Base-by-base conservation (phyloP, 768 basidiomycete genomes). In the Chalciporus pseudorubinellus region DNA sequence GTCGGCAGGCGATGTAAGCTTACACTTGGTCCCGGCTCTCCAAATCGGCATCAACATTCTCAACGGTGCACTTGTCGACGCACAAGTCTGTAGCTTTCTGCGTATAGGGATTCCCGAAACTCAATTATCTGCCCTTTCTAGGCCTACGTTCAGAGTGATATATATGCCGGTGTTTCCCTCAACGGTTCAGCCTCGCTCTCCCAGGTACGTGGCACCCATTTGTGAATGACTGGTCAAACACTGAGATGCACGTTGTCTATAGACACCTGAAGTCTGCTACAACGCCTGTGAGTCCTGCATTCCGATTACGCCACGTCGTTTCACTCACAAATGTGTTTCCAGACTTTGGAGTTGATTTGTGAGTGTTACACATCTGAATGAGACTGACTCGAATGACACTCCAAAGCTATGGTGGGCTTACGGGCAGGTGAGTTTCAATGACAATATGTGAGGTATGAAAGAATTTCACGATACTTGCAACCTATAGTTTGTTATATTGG, bases 11-110 rank as follows among this genome's bases (percentile, higher is more conserved):
- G 56, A 60, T 43, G 22, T 66, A 1, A 57, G 51, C 18, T 46
- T 61, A 12, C 65, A 63, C 46, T 45, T 63, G 18, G 58, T 63
- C 3, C 65, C 65, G 7, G 40, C 55, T 20, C 33, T 65, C 16
- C 65, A 63, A 40, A 44, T 67, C 16, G 65, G 65, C 12, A 33
- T 65, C 13, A 57, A 52, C 22, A 55, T 67, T 1, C 58, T 67
- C 16, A 56, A 56, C 14, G 65, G 65, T 7, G 46, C 46, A 22
- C 36, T 67, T 6, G 61, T 67, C 16, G 64, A 67, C 39, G 65
- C 65, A 16, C 52, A 63, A 44, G 62, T 45, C 1, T 11, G 39
- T 41, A 24, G 10, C 4, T 16, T 36, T 36, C 6, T 6, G 3
- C n/a, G 16, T 36, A 6, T 5, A 14, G 16, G 4, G 16, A 6